Percentiles rank a stretch among this genome's conserved stretches.
Evolutionary conservation across 2,329 filamentous ascomycete species (phyloP).

Genomic region (Colletotrichum simmondsii): DNA sequence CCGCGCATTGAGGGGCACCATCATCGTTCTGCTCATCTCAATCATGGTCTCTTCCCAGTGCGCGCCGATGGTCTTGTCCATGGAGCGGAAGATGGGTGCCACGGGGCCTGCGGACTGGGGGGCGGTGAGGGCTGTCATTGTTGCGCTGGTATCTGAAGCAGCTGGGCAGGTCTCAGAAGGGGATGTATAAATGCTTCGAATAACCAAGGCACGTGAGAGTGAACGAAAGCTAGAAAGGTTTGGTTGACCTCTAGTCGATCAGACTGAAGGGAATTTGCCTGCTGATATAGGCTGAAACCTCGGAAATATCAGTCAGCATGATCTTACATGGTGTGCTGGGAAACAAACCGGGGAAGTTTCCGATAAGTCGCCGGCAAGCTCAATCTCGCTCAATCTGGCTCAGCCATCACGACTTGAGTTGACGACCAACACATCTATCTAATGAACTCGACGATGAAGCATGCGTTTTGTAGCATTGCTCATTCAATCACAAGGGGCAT

Average conservation of each 20-base stretch:
- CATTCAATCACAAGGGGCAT: too few species aligned
- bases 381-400: background rate
- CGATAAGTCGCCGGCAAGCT: background rate
- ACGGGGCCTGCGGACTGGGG: too few species aligned
- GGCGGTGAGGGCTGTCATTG: too few species aligned
- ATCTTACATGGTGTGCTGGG: background rate
- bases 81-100: background rate
- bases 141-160: too few species aligned
- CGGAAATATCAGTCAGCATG: background rate
- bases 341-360: background rate
- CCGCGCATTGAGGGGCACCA: slow-evolving; percentile 35
- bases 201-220: too few species aligned
- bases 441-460: background rate
- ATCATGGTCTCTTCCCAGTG: background rate
- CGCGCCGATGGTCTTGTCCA: background rate
- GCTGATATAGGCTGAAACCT: too few species aligned
- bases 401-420: background rate
- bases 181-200: too few species aligned
- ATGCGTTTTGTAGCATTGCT: too few species aligned
- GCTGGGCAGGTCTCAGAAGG: too few species aligned
- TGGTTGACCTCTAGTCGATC: too few species aligned
- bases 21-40: slow-evolving; percentile 30
- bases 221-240: too few species aligned
- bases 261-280: too few species aligned
- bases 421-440: background rate